Evolutionary conservation across 176 grass and related monocot species (phyloP), one percentile per base, ranked within the genome.

Genomic region (Rhynchospora breviuscula): DNA sequence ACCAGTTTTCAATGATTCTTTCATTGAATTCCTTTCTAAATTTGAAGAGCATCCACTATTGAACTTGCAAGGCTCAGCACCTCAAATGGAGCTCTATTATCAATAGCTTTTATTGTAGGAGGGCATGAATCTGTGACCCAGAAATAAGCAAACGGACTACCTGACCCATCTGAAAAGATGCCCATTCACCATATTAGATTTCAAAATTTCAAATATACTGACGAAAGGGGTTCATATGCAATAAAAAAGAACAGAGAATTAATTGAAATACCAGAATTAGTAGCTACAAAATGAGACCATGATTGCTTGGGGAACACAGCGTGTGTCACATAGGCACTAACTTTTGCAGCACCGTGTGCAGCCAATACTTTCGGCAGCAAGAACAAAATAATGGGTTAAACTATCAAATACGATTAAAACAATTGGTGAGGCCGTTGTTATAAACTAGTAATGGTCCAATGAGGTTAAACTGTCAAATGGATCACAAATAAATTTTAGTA

Each of bases 281-380:
- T 82, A 0, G 86, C n/a, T 62, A 87, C 64, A 79, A 99, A 99
- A 29, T 88, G 89, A 31, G 91, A 89, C 87, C 90, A 95, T 8
- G 96, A 99, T 40, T 73, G 80, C 44, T 98, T 91, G 11, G 95
- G 95, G 83, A 99, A 99, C 29, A 99, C 90, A 74, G 90, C 96
- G 89, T 99, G 96, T 86, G 96, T 99, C 56, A 95, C 96, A 86
- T 95, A 98, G 21, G 96, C 93, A 72, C 93, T 98, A 60, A 98
- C 87, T 90, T 91, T 98, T 68, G 84, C 62, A 12, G 95, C 95
- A 26, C 95, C 95, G 53, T 95, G 85, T 77, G 75, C 35, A 11
- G 85, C 85, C 63, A 90, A 87, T 22, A 87, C 89, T 90, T 90
- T 90, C 85, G 87, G 43, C 49, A 87, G 47, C 46, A 63, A 77